Evolutionary conservation across 345 rosid species (phyloP), one percentile per base, ranked within the genome.

Genomic region (Euphorbia lathyris): DNA sequence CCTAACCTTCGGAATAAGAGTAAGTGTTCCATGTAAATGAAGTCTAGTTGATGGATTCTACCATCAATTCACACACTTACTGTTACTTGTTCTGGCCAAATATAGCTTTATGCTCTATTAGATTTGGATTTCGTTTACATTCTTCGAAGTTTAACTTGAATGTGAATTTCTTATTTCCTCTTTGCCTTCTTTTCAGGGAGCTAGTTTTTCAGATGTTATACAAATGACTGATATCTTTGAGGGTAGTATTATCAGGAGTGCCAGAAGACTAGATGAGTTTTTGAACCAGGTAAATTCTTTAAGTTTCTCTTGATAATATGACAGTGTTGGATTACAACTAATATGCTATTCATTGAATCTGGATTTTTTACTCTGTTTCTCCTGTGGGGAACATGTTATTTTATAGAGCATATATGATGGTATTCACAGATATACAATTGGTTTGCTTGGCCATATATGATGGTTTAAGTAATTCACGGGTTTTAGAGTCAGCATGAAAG

Each of bases 141-240:
- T 51, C 16, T 51, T 70, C 20, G 26, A 52, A 5, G 22, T 58
- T 45, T 66, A 32, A 14, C 62, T 63, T 43, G 68, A 4, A 66
- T 22, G 25, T 55, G n/a, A 68, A 32, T 17, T 43, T 29, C 38
- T 58, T 58, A 23, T 29, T 64, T 74, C 40, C 29, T 77, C 72
- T 72, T 79, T 27, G 51, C 30, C 32, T 56, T 56, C 14, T 58
- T 69, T 55, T 74, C 82, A 92, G 99, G 98, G 97, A 40, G 86
- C 97, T 59, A 92, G 75, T 74, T 92, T 96, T 84, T 88, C 91
- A 26, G 99, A 96, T 74, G 86, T 96, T 42, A 92, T 92, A 74
- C 92, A 87, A 72, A 92, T 87, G 98, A 96, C 99, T 16, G 97
- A 92, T 81, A 92, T 92, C 72, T 96, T 96, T 76, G 98, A 96